Conservation (phyloP, 805 yeast genomes). For the Barnettozyma sucrosica region DNA sequence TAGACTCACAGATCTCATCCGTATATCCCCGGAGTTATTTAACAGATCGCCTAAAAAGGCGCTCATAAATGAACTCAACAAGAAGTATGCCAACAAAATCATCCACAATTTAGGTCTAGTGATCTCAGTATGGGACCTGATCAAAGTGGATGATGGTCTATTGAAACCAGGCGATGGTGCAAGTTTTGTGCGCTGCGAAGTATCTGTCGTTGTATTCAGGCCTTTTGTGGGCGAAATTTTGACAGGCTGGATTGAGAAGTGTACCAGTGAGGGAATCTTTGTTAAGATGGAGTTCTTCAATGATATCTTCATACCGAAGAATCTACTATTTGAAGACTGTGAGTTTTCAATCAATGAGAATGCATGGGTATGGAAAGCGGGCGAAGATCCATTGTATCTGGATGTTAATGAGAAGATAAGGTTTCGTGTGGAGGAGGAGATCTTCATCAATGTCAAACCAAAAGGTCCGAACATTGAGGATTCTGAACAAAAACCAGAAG, state of each 20-base stretch:
- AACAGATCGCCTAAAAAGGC: slow-evolving; percentile 66
- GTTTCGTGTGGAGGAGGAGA: slow-evolving; percentile 85
- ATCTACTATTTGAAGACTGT: slow-evolving; percentile 74
- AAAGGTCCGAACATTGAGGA: slow-evolving; percentile 46
- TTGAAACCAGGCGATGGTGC: slow-evolving; percentile 95
- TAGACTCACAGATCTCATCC: slow-evolving; percentile 73
- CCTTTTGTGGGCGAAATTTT: slow-evolving; percentile 93
- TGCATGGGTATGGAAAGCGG: slow-evolving; percentile 92
- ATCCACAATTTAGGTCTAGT: slow-evolving; percentile 82
- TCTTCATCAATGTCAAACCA: slow-evolving; percentile 80
- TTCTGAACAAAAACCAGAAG: slow-evolving; percentile 21
- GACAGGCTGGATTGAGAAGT: slow-evolving; percentile 88
- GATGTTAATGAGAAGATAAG: slow-evolving; percentile 90
- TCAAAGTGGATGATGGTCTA: slow-evolving; percentile 80
- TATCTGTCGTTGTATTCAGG: slow-evolving; percentile 77
- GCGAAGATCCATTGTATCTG: slow-evolving; percentile 69
- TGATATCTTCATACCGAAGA: slow-evolving; percentile 84
- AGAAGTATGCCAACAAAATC: slow-evolving; percentile 81
- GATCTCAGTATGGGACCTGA: slow-evolving; percentile 76
- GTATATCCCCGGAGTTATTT: slow-evolving; percentile 84
- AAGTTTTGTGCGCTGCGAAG: slow-evolving; percentile 65
- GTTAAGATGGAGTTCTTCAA: slow-evolving; percentile 82
- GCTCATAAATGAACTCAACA: slow-evolving; percentile 72
- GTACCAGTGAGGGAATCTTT: slow-evolving; percentile 82
- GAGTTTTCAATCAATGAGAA: slow-evolving; percentile 65